phyloP scores from a whole-genome alignment of 2,329 filamentous ascomycete genomes.

The Aspergillus sp. region DNA sequence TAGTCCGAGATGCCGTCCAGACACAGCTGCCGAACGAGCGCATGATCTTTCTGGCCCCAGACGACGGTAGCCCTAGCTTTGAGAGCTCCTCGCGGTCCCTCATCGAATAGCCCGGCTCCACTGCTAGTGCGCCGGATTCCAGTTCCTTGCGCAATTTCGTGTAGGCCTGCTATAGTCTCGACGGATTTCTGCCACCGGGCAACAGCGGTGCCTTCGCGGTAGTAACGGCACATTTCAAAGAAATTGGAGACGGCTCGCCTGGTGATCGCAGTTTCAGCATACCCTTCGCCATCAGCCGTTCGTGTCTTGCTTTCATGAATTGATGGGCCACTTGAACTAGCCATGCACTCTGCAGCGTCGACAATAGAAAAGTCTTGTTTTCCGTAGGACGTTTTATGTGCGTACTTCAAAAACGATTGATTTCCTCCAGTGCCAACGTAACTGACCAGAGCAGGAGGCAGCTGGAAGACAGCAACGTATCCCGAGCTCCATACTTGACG shows the following conservation, averaged over 20 bases:
- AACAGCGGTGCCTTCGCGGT: conserved; percentile 51
- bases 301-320: conserved; percentile 42
- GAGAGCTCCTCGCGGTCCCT: conserved; percentile 47
- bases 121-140: conserved; percentile 34
- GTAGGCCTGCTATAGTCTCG: conserved; percentile 50
- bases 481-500: conserved; percentile 51
- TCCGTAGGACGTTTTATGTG: conserved; percentile 43
- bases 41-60: conserved; percentile 54
- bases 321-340: conserved; percentile 54
- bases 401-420: conserved; percentile 46
- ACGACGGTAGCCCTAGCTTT: conserved; percentile 55
- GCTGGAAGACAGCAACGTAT: conserved; percentile 57
- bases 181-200: conserved; percentile 54
- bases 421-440: conserved; percentile 52
- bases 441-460: conserved; percentile 48
- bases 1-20: conserved; percentile 56
- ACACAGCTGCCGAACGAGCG: conserved; percentile 50
- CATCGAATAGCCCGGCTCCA: conserved; percentile 46
- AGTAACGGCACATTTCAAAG: conserved; percentile 53
- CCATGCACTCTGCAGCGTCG: conserved; percentile 50
- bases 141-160: conserved; percentile 40
- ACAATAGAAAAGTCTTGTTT: conserved; percentile 29
- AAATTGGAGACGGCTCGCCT: conserved; percentile 48
- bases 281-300: conserved; percentile 32
- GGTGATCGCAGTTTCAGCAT: conserved; percentile 42